phyloP scores from a whole-genome alignment of 495 filamentous ascomycete species.

The Penicillium bovifimosum region DNA sequence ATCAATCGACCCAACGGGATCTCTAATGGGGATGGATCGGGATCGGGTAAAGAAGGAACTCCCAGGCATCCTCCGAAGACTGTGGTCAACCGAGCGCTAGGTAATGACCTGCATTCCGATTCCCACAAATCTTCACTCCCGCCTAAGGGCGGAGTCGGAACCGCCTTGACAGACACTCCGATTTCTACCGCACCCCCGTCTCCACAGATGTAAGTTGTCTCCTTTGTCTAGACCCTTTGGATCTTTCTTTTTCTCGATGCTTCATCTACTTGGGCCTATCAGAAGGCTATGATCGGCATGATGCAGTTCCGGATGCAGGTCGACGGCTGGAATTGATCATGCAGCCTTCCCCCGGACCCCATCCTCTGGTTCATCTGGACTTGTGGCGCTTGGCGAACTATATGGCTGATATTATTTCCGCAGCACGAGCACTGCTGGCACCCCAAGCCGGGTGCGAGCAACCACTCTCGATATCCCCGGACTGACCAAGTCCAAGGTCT shows the following conservation, averaged over 20 bases:
- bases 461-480: conserved; percentile 83
- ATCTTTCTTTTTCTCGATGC: conserved; percentile 6
- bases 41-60: conserved; percentile 30
- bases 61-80: conserved; percentile 41
- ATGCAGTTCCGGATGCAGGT: not conserved
- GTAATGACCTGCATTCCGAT: conserved; percentile 45
- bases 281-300: conserved; percentile 7
- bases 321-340: not conserved
- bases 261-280: conserved; percentile 13
- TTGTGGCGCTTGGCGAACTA: not conserved
- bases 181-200: conserved; percentile 62
- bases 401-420: conserved; percentile 8
- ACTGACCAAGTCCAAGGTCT: conserved; percentile 87
- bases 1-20: conserved; percentile 16
- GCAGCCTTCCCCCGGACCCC: not conserved
- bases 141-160: conserved; percentile 50
- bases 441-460: conserved; percentile 59
- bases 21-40: conserved; percentile 24
- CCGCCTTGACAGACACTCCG: conserved; percentile 62
- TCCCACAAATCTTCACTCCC: conserved; percentile 38
- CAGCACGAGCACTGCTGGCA: conserved; percentile 28
- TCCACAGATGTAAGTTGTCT: conserved; percentile 59
- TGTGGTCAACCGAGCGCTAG: conserved; percentile 43
- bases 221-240: conserved; percentile 12
- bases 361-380: not conserved